Evolutionary conservation across 768 basidiomycete genomes (phyloP).

Genomic region (Pisolithus albus): DNA sequence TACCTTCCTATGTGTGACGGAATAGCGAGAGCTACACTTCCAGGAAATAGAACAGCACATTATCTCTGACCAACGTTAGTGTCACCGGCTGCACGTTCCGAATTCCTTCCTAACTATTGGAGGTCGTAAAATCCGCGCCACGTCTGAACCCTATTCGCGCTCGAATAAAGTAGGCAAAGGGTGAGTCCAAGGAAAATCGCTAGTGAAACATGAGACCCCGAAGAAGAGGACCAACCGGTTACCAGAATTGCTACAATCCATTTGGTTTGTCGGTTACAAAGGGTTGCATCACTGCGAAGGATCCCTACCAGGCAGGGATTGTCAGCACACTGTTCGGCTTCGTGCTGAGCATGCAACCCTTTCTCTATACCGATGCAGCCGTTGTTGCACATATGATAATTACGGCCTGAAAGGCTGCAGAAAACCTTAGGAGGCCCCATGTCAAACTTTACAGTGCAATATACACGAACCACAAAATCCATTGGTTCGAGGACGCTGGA

Average conservation of each 20-base stretch:
- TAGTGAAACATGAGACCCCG: background rate
- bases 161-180: background rate
- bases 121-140: background rate
- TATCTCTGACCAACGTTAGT: background rate
- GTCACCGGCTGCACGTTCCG: background rate
- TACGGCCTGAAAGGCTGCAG: conserved; percentile 10
- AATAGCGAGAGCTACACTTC: background rate
- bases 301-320: conserved; percentile 17
- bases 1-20: background rate
- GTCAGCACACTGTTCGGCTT: conserved; percentile 10
- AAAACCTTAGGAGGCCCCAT: too few relatives aligned
- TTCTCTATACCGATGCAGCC: conserved; percentile 9
- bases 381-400: conserved; percentile 9
- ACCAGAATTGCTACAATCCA: conserved; percentile 16
- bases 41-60: background rate
- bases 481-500: conserved; percentile 1
- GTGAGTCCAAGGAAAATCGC: background rate
- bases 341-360: conserved; percentile 10
- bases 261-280: background rate
- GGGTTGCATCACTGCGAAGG: background rate
- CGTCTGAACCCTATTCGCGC: background rate
- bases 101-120: background rate
- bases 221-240: conserved; percentile 9
- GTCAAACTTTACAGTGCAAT: background rate
- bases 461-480: conserved; percentile 12